Evolutionary conservation across 2,329 filamentous ascomycete genomes (phyloP), one percentile per base, ranked within the genome.

Genomic region (Colletotrichum endophyticum): DNA sequence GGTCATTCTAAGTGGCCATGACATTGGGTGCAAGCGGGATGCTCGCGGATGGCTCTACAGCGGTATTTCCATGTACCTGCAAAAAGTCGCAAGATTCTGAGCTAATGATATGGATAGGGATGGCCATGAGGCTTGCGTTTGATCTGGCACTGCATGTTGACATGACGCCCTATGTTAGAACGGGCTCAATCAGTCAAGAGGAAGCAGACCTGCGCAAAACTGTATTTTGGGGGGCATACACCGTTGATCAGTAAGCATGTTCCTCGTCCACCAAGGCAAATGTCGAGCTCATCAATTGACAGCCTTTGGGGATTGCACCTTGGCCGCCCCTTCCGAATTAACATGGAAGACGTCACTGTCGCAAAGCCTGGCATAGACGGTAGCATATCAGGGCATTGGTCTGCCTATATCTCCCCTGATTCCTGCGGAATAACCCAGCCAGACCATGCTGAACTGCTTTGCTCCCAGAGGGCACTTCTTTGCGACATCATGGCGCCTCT

Each of bases 141-240:
- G 79, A 81, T 30, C 62, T 81, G 44, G 80, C 77, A 3, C 72
- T 81, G 5, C 80, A 81, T 56, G 69, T 81, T 11, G 80, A 81
- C 66, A 66, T 81, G 53, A 77, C 75, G 8, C 72, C 75, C 7
- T 80, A 82, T 67, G 80, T 82, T 8, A 67, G 72, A 7, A 79
- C 75, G 4, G 78, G 77, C 6, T 75, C 78, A 5, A 67, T 84
- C 3, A 78, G 70, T 9, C 76, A 79, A 39, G 72, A 77, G 12
- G 82, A 82, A 19, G 81, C 80, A 0, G 79, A 80, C 49, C 59
- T 81, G 22, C 79, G 82, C 15, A 77, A 78, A 22, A 78, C 79
- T 13, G 78, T 81, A 1, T 84, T 84, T 72, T 84, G 82, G 82
- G 81, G 79, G 16, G 80, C 79, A 8, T 83, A 80, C 63, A 79